phyloP scores from a whole-genome alignment of 2,329 filamentous ascomycete genomes.

The Neonectria sp. region DNA sequence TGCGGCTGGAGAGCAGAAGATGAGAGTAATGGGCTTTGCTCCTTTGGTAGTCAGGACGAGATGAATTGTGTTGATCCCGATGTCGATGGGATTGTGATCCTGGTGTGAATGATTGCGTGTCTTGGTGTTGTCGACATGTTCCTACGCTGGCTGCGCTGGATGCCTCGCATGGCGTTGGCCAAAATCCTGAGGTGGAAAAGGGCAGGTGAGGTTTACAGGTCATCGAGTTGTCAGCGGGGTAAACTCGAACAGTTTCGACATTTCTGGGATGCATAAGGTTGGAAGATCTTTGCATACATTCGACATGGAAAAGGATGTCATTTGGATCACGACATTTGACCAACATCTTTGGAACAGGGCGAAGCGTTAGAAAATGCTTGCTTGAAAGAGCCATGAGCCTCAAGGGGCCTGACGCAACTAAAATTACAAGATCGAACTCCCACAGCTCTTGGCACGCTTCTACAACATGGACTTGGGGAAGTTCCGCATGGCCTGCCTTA shows the following conservation, averaged over 20 bases:
- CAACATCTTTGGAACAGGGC: neutral
- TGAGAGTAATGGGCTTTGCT: slow-evolving; percentile 48
- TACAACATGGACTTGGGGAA: slow-evolving; percentile 90
- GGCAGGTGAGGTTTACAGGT: slow-evolving; percentile 19
- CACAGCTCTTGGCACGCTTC: neutral
- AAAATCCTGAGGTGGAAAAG: slow-evolving; percentile 9
- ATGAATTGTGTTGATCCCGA: slow-evolving; percentile 55
- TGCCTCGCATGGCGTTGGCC: slow-evolving; percentile 11
- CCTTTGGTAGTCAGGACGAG: slow-evolving; percentile 57
- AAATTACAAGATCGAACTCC: slow-evolving; percentile 26
- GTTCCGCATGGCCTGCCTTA: slow-evolving; percentile 85
- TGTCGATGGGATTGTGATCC: slow-evolving; percentile 44
- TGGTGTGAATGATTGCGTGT: slow-evolving; percentile 49
- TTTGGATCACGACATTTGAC: slow-evolving; percentile 1
- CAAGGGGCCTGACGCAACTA: slow-evolving; percentile 15
- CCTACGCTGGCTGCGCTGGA: slow-evolving; percentile 19
- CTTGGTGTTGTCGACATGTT: slow-evolving; percentile 38
- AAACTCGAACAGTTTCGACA: neutral
- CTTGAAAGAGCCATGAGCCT: neutral
- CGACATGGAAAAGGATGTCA: neutral
- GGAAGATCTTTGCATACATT: neutral
- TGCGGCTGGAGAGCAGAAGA: slow-evolving; percentile 39
- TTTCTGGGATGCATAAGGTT: neutral
- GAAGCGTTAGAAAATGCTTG: neutral
- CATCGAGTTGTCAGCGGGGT: slow-evolving; percentile 8